Base-by-base conservation (phyloP, 306 rosid species). In the Vicia faba region DNA sequence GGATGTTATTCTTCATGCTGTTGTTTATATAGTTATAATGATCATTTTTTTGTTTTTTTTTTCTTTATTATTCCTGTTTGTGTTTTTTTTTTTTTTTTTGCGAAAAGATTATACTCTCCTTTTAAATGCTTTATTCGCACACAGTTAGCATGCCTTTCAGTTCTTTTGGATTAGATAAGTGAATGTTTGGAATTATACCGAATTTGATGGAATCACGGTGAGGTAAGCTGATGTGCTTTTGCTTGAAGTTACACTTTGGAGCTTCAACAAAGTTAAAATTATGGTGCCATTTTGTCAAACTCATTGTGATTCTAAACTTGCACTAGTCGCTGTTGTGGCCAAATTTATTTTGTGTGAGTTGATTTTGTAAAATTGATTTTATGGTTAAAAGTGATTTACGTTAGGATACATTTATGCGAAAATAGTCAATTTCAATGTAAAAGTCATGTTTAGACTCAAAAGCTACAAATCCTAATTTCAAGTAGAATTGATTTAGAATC, bases 11-110 rank as follows among this genome's bases (percentile, higher is more conserved):
- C 39, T 69, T 33, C 28, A 4, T 12, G 11, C 3, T 4, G 39
- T 18, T 7, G 14, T 19, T 23, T 39, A 33, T 26, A 3, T 36
- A 38, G 29, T 57, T 48, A n/a, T 3, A 16, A 20, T n/a, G 48
- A 19, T 39, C 11, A 31, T 38, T 38, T 19, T 0, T 46, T 75
- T 58, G 13, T 2, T 48, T 48, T 48, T 49, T 29, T 45, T 36
- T 38, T 55, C 51, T 55, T 58, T 70, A 5, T 26, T 15, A 4
- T 67, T 39, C 56, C 29, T 14, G 66, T 49, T 45, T 29, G 8
- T 13, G 13, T 25, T 58, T 64, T 45, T 53, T 29, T 26, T 54
- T 12, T 55, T 26, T 45, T 3, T 3, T 1, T 20, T 20, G 18
- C 4, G 5, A 3, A 26, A 23, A 53, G 28, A 10, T 0, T 33